Evolutionary conservation across 140 eudicot species (phyloP).

Genomic region (Flaveria floridana): DNA sequence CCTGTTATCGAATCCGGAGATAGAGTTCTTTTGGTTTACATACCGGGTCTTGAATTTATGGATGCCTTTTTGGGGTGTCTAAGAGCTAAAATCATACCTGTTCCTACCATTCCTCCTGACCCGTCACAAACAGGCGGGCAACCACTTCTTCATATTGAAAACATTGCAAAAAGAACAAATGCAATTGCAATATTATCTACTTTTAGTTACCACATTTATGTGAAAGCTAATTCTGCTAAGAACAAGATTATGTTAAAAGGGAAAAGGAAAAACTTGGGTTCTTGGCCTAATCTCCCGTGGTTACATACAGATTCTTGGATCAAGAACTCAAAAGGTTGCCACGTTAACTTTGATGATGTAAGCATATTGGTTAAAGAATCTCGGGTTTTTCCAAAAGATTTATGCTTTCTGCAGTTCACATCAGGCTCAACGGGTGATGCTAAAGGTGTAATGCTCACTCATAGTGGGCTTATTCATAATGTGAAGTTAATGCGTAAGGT

Average conservation of each 20-base stretch:
- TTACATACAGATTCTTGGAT: slow-evolving; percentile 51
- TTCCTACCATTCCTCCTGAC: slow-evolving; percentile 55
- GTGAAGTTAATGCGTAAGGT: slow-evolving; percentile 52
- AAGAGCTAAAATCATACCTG: slow-evolving; percentile 48
- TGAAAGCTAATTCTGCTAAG: slow-evolving; percentile 40
- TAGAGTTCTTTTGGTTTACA: slow-evolving; percentile 43
- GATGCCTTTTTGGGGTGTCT: slow-evolving; percentile 52
- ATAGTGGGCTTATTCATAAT: slow-evolving; percentile 45
- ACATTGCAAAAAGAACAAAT: slow-evolving; percentile 44
- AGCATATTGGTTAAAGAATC: slow-evolving; percentile 28
- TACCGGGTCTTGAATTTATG: slow-evolving; percentile 50
- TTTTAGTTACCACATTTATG: slow-evolving; percentile 40
- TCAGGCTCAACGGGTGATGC: slow-evolving; percentile 59
- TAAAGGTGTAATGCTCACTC: slow-evolving; percentile 56
- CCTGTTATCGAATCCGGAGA: slow-evolving; percentile 46
- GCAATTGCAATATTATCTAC: slow-evolving; percentile 51
- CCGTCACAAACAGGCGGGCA: slow-evolving; percentile 53
- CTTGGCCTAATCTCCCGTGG: slow-evolving; percentile 54
- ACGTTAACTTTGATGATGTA: slow-evolving; percentile 19
- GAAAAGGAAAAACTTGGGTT: slow-evolving; percentile 34
- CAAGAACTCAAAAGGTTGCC: slow-evolving; percentile 37
- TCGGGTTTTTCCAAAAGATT: slow-evolving; percentile 30
- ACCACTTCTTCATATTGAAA: slow-evolving; percentile 45
- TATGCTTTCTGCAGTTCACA: slow-evolving; percentile 57
- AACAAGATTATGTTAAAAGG: slow-evolving; percentile 37